A percentile compares a stretch with the other conserved stretches of the same genome.
These are phyloP conservation scores for Aspergillus coremiiformis DNA, from an alignment of 495 filamentous ascomycete genomes.

Conservation along the genomic window DNA sequence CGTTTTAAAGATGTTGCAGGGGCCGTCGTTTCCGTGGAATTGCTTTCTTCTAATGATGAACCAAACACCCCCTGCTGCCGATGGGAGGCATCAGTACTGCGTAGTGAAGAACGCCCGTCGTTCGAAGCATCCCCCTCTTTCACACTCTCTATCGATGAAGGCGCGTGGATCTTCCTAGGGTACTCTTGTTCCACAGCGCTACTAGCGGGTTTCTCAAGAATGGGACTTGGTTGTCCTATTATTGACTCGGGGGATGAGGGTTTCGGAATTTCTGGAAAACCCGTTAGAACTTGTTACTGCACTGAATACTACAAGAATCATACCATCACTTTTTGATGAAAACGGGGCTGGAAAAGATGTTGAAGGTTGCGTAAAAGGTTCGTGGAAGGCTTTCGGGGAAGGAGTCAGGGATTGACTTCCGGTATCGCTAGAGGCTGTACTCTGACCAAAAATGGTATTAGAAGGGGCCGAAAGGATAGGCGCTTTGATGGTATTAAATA, in stretches of 20 bases:
- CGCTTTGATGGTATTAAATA: slow-evolving; percentile 10
- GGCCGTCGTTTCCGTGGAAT: neutral
- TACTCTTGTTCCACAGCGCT: neutral
- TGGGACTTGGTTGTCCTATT: neutral
- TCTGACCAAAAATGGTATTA: slow-evolving; percentile 6
- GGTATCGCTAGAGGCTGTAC: neutral
- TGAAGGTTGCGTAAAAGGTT: neutral
- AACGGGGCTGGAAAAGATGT: neutral
- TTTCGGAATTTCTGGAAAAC: neutral
- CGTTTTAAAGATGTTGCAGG: neutral
- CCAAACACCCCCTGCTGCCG: neutral
- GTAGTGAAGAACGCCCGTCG: neutral
- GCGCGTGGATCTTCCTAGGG: neutral
- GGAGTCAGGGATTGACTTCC: too few species aligned
- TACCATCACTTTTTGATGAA: neutral
- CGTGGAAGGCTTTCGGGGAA: neutral
- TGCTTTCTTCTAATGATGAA: neutral
- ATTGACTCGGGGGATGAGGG: neutral
- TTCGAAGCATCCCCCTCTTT: neutral
- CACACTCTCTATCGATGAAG: neutral
- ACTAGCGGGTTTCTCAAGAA: neutral
- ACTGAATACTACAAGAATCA: neutral
- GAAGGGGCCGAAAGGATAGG: neutral
- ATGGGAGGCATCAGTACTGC: neutral
- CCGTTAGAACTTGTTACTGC: neutral